A percentile compares a stretch with the other conserved stretches of the same genome.
Evolutionary conservation across 2,329 filamentous ascomycete species (phyloP).

Genomic region (Stagonosporopsis cucurbitacearum): DNA sequence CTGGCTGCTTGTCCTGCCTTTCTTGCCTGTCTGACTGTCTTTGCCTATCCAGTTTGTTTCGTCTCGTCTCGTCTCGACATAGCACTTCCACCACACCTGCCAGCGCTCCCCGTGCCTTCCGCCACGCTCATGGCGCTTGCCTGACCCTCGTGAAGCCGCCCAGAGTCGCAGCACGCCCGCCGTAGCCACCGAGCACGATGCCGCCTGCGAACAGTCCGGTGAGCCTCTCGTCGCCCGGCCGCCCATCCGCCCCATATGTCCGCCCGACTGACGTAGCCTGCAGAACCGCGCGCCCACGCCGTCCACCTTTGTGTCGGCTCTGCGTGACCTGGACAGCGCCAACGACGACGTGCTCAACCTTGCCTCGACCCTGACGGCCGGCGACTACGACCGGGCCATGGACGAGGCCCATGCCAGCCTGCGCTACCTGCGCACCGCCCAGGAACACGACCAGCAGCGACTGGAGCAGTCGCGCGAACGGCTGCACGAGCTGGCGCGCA

Average conservation of each 20-base stretch:
- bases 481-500: constrained; percentile 35
- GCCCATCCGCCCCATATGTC: neutral
- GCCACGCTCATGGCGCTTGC: constrained; percentile 26
- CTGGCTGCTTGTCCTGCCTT: constrained; percentile 2
- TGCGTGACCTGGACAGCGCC: constrained; percentile 56
- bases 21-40: too few relatives aligned
- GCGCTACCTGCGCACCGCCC: constrained; percentile 27
- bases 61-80: neutral
- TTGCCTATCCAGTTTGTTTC: too few relatives aligned
- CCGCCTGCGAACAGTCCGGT: constrained; percentile 47
- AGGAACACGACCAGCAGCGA: constrained; percentile 34
- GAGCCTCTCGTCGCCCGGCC: constrained; percentile 15
- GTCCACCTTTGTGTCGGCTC: constrained; percentile 55
- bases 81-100: neutral
- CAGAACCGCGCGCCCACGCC: constrained; percentile 14
- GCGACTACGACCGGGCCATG: constrained; percentile 51
- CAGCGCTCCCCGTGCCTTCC: constrained; percentile 8
- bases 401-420: constrained; percentile 14
- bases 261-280: constrained; percentile 31
- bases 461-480: constrained; percentile 28
- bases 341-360: constrained; percentile 52
- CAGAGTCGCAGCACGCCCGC: neutral
- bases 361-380: constrained; percentile 55
- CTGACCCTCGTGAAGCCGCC: constrained; percentile 10
- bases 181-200: constrained; percentile 26